Conservation (phyloP, 1,139 yeast species). For the Candida labiduridarum region DNA sequence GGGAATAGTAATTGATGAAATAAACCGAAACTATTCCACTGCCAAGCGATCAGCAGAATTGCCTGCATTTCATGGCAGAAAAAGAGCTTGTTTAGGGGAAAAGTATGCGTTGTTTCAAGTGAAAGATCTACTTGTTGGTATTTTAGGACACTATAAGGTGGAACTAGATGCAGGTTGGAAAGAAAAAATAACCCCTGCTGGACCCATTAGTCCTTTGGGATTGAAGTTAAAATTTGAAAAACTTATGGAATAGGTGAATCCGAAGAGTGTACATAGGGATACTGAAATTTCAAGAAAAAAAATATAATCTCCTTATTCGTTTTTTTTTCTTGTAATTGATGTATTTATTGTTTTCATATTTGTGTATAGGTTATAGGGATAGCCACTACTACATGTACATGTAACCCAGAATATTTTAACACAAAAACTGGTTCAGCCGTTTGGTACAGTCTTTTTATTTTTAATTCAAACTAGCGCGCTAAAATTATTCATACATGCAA, state of each 20-base stretch:
- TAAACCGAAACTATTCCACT: slow-evolving; percentile 38
- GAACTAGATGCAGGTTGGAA: slow-evolving; percentile 46
- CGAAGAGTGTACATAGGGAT: too few species aligned
- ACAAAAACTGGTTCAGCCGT: neutral
- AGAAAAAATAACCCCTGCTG: slow-evolving; percentile 53
- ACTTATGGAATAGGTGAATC: slow-evolving; percentile 1
- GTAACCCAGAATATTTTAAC: neutral
- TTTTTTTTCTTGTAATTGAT: neutral
- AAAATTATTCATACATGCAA: too few species aligned
- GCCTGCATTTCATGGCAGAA: slow-evolving; percentile 64
- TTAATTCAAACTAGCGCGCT: too few species aligned
- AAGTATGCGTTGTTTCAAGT: slow-evolving; percentile 55
- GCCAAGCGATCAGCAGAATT: slow-evolving; percentile 49
- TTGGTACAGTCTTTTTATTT: neutral
- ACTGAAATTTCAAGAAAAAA: neutral
- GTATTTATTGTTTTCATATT: neutral
- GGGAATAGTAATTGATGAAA: slow-evolving; percentile 44
- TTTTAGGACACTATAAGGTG: slow-evolving; percentile 39
- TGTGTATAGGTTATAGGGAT: neutral
- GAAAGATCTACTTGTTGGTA: slow-evolving; percentile 37
- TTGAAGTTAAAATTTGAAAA: slow-evolving; percentile 19
- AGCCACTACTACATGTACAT: too few species aligned
- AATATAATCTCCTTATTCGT: neutral
- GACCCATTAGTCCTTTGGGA: slow-evolving; percentile 28
- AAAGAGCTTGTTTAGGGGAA: slow-evolving; percentile 65